Evolutionary conservation across 768 basidiomycete species (phyloP).

Genomic region (Pisolithus orientalis): DNA sequence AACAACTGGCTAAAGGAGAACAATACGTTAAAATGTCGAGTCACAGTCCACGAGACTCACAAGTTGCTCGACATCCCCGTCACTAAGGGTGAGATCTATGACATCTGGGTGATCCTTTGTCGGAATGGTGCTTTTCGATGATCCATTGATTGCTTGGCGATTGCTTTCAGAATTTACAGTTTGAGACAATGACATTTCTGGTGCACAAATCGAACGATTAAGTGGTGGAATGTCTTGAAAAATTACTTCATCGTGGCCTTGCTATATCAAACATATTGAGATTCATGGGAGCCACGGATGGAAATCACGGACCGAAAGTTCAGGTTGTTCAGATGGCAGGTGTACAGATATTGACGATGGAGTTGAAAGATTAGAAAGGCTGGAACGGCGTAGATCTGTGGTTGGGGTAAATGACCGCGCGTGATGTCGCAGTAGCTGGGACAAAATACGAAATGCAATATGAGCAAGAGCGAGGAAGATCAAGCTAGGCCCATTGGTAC

Average conservation of each 20-base stretch:
- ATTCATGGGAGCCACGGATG: background rate
- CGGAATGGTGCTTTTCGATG: background rate
- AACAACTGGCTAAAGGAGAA: background rate
- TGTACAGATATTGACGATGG: conserved; percentile 6
- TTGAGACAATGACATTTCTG: background rate
- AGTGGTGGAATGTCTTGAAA: conserved; percentile 12
- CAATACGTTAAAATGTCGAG: too few relatives aligned
- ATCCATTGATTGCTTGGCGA: background rate
- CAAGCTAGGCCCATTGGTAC: conserved; percentile 4
- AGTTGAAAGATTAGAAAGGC: conserved; percentile 3
- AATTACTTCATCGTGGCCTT: conserved; percentile 10
- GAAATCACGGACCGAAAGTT: conserved; percentile 9
- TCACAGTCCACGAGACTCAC: background rate
- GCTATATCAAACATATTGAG: background rate
- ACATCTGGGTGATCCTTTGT: background rate
- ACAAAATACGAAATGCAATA: background rate
- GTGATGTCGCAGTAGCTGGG: conserved; percentile 7
- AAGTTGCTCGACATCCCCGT: background rate
- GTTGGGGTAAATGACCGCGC: background rate
- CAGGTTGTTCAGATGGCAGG: conserved; percentile 3
- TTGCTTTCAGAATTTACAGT: conserved; percentile 1
- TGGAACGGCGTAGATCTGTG: conserved; percentile 1
- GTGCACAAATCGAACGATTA: conserved; percentile 2
- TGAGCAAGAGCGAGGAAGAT: conserved; percentile 3
- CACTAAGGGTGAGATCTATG: conserved; percentile 1